phyloP scores from a whole-genome alignment of 192 early-diverging fungal genomes.

The Lobosporangium transversale region DNA sequence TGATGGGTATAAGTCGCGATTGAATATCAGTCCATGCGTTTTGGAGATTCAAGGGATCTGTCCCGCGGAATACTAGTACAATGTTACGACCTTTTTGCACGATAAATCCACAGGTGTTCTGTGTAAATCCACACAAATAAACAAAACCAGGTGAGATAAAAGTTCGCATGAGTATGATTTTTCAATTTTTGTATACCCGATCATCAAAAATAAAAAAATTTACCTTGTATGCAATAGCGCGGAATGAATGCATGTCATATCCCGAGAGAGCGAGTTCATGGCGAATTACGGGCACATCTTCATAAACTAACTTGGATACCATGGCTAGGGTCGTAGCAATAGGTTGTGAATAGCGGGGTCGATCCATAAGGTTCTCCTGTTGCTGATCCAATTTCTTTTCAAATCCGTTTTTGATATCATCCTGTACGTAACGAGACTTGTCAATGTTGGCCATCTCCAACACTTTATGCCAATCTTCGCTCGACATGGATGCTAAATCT shows the following conservation, averaged over 20 bases:
- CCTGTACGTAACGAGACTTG: slow-evolving; percentile 21
- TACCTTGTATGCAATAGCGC: slow-evolving; percentile 64
- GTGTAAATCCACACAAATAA: slow-evolving; percentile 3
- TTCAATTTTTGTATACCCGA: no score
- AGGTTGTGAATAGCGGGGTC: slow-evolving; percentile 57
- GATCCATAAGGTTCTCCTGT: slow-evolving; percentile 1
- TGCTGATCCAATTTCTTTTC: not conserved
- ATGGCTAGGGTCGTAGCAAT: slow-evolving; percentile 61
- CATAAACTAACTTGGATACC: slow-evolving; percentile 62
- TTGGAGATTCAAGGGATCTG: slow-evolving; percentile 66
- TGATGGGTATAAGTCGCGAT: slow-evolving; percentile 34
- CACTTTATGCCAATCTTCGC: slow-evolving; percentile 36
- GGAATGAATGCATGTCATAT: slow-evolving; percentile 62
- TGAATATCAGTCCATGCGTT: slow-evolving; percentile 65
- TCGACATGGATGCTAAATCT: slow-evolving; percentile 34
- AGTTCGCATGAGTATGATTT: no score
- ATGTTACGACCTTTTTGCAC: slow-evolving; percentile 65
- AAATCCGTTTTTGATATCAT: not conserved
- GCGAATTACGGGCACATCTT: slow-evolving; percentile 61
- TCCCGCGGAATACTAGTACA: slow-evolving; percentile 64
- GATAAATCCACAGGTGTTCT: slow-evolving; percentile 64
- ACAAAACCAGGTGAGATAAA: no score
- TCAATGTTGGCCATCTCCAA: slow-evolving; percentile 49
- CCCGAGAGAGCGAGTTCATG: slow-evolving; percentile 61
- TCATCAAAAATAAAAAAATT: not conserved